Evolutionary conservation across 106 monocot species (phyloP).

Genomic region (Narthecium ossifragum): DNA sequence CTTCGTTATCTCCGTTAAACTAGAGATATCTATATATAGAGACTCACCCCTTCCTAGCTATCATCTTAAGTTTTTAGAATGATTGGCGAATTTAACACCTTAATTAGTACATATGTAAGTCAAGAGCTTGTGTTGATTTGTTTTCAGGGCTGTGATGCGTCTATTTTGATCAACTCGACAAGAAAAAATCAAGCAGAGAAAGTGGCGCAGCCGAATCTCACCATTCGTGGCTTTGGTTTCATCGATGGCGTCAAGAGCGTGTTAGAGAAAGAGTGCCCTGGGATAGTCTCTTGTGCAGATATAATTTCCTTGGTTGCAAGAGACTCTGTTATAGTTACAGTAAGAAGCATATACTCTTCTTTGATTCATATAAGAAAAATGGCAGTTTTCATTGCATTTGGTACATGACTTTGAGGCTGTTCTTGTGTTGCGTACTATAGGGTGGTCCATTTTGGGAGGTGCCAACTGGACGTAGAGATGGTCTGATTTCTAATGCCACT

Average conservation of each 20-base stretch:
- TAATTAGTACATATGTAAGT: no score
- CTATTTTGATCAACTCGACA: constrained; percentile 32
- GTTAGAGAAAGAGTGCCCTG: constrained; percentile 35
- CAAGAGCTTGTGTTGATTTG: neutral
- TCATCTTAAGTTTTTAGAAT: no score
- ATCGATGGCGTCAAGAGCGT: constrained; percentile 30
- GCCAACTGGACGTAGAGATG: constrained; percentile 42
- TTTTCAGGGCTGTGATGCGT: constrained; percentile 51
- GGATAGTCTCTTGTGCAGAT: constrained; percentile 48
- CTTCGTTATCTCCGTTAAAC: no score
- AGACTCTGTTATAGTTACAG: constrained; percentile 31
- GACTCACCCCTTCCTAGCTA: neutral
- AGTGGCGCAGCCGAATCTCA: constrained; percentile 22
- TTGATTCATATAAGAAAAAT: no score
- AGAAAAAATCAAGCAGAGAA: constrained; percentile 25
- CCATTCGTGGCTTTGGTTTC: constrained; percentile 33
- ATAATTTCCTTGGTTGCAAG: constrained; percentile 31
- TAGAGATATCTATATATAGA: no score
- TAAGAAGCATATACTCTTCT: no score
- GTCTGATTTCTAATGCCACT: constrained; percentile 20
- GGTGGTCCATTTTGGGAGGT: constrained; percentile 41
- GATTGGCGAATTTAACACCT: no score
- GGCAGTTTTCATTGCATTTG: no score
- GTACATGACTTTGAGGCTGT: neutral
- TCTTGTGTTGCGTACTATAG: neutral